Evolutionary conservation across 1,284 basidiomycete genomes (phyloP).

Genomic region (Heterobasidion irregulare): DNA sequence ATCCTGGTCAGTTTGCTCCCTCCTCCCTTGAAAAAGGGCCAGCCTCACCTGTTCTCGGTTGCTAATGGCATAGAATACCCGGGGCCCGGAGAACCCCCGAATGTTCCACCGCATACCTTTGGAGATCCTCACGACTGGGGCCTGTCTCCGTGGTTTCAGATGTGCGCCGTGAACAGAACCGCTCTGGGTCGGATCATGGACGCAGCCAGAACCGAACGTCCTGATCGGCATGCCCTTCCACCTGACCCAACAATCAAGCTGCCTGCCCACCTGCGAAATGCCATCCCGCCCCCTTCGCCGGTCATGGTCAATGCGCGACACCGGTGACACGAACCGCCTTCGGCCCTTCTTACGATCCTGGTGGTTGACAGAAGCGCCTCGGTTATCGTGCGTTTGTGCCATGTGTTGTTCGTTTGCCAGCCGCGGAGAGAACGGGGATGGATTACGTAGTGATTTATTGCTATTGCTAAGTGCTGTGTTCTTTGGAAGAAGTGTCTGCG

Average conservation of each 20-base stretch:
- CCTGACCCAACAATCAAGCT: background rate
- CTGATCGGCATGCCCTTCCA: too few relatives aligned
- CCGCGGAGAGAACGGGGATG: background rate
- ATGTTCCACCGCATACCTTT: conserved; percentile 9
- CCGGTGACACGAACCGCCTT: too few relatives aligned
- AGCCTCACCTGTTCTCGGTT: background rate
- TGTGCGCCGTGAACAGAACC: conserved; percentile 8
- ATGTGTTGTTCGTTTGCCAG: too few relatives aligned
- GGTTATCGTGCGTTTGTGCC: too few relatives aligned
- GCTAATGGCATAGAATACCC: conserved; percentile 6
- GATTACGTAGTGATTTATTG: background rate
- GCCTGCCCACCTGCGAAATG: background rate
- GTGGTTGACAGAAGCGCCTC: too few relatives aligned
- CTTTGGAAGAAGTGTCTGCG: too few relatives aligned
- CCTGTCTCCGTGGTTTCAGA: conserved; percentile 11
- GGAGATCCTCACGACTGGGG: conserved; percentile 6
- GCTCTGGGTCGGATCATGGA: conserved; percentile 1
- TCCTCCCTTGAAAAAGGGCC: background rate
- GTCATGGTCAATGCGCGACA: background rate
- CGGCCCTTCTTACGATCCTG: too few relatives aligned
- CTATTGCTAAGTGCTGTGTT: background rate
- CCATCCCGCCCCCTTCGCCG: background rate
- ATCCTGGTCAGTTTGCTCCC: background rate
- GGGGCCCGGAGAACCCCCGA: conserved; percentile 3
- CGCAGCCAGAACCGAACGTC: background rate